These are phyloP conservation scores for Diutina siamensis DNA, from an alignment of 1,139 yeast species.

Conservation along the genomic window DNA sequence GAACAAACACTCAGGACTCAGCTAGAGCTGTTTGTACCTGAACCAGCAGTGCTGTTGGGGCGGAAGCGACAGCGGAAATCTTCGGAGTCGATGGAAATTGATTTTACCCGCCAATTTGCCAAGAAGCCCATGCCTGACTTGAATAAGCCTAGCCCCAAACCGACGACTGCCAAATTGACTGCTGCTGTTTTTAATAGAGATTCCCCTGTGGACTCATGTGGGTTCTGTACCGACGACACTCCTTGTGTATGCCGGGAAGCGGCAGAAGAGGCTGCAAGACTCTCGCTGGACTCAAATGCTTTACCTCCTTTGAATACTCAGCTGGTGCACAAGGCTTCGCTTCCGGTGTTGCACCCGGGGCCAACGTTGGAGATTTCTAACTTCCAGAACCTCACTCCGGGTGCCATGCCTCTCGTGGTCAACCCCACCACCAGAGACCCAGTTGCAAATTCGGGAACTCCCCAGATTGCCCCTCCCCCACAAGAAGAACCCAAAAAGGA, in stretches of 20 bases:
- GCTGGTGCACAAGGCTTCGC: constrained; percentile 22
- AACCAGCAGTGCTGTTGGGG: constrained; percentile 49
- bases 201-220: constrained; percentile 70
- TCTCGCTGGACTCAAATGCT: constrained; percentile 11
- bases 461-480: background rate
- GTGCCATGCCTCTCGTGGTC: constrained; percentile 29
- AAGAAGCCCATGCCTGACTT: constrained; percentile 32
- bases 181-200: constrained; percentile 20
- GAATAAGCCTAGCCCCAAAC: constrained; percentile 15
- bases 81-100: constrained; percentile 26
- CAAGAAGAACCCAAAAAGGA: constrained; percentile 5
- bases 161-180: background rate
- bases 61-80: constrained; percentile 14
- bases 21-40: constrained; percentile 34
- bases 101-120: constrained; percentile 40
- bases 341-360: constrained; percentile 59
- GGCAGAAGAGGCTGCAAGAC: constrained; percentile 44
- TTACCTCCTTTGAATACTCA: constrained; percentile 10
- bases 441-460: constrained; percentile 8
- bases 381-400: constrained; percentile 31
- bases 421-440: constrained; percentile 1
- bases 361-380: constrained; percentile 45
- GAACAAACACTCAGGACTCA: constrained; percentile 18
- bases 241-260: constrained; percentile 90
- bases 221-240: constrained; percentile 85